Conservation (phyloP, 352 stramenopile species). For the Saprolegnia diclina region DNA sequence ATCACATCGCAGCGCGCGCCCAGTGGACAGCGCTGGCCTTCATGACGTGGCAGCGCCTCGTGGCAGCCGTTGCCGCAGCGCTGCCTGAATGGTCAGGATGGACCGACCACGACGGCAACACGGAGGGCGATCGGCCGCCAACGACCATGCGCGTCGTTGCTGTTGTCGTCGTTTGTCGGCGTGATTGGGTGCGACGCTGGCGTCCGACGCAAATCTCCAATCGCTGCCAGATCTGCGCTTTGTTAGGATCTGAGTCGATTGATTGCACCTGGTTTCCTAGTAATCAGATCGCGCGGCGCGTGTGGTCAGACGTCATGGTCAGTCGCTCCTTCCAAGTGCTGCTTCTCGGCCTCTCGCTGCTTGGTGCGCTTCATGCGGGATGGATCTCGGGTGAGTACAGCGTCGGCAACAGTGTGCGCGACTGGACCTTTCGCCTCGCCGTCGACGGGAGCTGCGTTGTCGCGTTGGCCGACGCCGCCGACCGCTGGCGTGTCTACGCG, state of each 20-base stretch:
- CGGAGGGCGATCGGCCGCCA: background rate
- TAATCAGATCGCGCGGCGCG: background rate
- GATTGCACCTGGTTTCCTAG: background rate
- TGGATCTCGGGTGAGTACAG: conserved; percentile 8
- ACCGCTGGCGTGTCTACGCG: background rate
- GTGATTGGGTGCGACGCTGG: background rate
- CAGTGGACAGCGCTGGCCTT: no score
- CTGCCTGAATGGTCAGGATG: background rate
- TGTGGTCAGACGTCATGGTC: background rate
- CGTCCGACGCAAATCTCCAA: no score
- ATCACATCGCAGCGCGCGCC: no score
- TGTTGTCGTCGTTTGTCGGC: no score
- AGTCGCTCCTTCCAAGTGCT: background rate
- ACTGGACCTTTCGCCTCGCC: background rate
- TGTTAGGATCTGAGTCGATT: background rate
- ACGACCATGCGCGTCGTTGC: background rate
- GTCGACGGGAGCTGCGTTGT: background rate
- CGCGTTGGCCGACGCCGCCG: no score
- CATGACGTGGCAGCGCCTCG: background rate
- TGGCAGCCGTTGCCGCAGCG: background rate
- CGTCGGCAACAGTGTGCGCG: background rate
- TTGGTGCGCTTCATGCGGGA: background rate
- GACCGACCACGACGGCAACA: no score
- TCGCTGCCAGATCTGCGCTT: no score
- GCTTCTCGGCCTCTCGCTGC: background rate